Evolutionary conservation across 2,329 filamentous ascomycete species (phyloP).

Genomic region (Harringtonia aguacate): DNA sequence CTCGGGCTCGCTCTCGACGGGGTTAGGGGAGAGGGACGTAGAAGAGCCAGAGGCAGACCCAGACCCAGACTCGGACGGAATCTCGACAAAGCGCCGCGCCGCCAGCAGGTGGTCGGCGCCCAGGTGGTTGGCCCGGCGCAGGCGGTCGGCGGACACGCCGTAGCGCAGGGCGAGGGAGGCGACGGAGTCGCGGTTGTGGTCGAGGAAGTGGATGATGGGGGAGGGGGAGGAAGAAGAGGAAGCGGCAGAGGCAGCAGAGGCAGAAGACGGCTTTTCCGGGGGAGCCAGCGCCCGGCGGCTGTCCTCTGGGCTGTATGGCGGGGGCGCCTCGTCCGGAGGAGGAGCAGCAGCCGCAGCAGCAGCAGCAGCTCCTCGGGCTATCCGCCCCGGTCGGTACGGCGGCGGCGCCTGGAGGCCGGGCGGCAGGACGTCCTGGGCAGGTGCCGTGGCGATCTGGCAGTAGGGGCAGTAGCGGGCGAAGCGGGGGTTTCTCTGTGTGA

Average conservation of each 20-base stretch:
- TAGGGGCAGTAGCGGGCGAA: conserved; percentile 62
- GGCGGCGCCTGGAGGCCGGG: conserved; percentile 61
- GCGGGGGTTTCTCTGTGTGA: conserved; percentile 46
- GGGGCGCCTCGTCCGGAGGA: conserved; percentile 10
- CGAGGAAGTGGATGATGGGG: conserved; percentile 65
- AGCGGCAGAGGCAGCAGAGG: too few species aligned
- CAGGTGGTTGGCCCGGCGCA: conserved; percentile 59
- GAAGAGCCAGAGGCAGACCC: not conserved
- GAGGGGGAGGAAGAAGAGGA: too few species aligned
- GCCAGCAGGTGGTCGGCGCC: conserved; percentile 56
- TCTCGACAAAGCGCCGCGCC: conserved; percentile 57
- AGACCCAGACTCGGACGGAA: conserved; percentile 35
- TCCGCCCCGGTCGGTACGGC: conserved; percentile 41
- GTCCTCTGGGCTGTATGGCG: conserved; percentile 12
- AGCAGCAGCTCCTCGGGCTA: too few species aligned
- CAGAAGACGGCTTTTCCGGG: not conserved
- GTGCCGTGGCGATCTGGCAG: conserved; percentile 56
- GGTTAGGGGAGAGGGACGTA: conserved; percentile 48
- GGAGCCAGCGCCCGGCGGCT: too few species aligned
- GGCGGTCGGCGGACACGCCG: conserved; percentile 48
- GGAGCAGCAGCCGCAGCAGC: conserved; percentile 10
- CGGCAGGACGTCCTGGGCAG: conserved; percentile 28
- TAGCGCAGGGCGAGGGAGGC: conserved; percentile 61
- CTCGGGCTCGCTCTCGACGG: conserved; percentile 65
- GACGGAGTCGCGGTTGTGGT: conserved; percentile 58